Percentiles rank a stretch among this genome's conserved stretches.
These are phyloP conservation scores for Panicum miliaceum DNA, from an alignment of 176 grass and related monocot species.

Conservation along the genomic window DNA sequence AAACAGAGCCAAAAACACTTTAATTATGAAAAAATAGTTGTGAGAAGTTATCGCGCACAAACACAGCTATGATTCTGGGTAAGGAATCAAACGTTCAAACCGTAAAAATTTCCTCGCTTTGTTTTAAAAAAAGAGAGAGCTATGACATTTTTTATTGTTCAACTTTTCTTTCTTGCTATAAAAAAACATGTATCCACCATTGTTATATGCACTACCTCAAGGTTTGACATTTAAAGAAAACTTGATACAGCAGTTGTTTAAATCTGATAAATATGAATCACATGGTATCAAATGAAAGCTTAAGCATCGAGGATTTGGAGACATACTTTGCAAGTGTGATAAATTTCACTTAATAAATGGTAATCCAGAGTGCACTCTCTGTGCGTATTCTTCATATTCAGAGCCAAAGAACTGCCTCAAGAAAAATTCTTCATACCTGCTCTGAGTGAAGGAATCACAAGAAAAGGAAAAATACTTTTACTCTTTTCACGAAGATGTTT, in stretches of 20 bases:
- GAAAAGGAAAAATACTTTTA: slow-evolving; percentile 21
- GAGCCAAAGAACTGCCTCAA: slow-evolving; percentile 90
- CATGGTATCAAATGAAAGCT: slow-evolving; percentile 19
- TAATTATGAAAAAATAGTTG: neutral
- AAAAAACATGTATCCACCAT: slow-evolving; percentile 24
- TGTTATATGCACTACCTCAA: neutral
- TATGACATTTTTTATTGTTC: neutral
- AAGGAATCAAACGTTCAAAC: slow-evolving; percentile 27
- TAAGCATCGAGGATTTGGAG: neutral
- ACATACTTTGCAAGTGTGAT: slow-evolving; percentile 47
- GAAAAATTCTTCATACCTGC: slow-evolving; percentile 95
- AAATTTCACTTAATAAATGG: slow-evolving; percentile 85
- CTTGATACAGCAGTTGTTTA: neutral
- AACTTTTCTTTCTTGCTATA: slow-evolving; percentile 18
- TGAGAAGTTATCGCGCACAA: slow-evolving; percentile 14
- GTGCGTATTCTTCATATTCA: slow-evolving; percentile 75
- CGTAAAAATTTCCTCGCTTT: neutral
- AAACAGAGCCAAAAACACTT: neutral
- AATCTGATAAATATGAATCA: slow-evolving; percentile 22
- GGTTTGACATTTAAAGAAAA: slow-evolving; percentile 4
- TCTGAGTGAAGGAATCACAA: slow-evolving; percentile 62
- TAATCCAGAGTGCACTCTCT: slow-evolving; percentile 73
- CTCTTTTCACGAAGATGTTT: slow-evolving; percentile 11
- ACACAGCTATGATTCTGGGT: slow-evolving; percentile 10
- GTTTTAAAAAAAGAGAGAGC: neutral